Evolutionary conservation across 352 stramenopile genomes (phyloP), one percentile per base, ranked within the genome.

Genomic region (Globisporangium emineosum): DNA sequence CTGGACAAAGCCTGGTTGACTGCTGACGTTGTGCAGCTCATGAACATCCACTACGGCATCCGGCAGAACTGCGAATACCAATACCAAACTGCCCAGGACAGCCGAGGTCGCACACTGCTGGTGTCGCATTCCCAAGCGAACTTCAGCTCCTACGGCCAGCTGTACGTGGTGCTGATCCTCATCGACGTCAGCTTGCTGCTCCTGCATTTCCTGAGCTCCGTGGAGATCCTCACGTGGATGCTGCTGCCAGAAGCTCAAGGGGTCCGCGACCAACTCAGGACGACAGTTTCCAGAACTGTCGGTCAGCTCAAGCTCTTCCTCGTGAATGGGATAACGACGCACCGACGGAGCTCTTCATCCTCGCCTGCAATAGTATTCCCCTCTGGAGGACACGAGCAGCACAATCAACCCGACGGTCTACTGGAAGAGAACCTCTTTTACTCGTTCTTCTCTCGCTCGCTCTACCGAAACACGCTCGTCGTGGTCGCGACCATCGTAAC

Each of bases 381-480:
- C 37, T 45, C 15, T 71, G 53, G 55, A 63, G 43, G 40, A 50
- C 53, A 60, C 50, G 45, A 42, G 15, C 15, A n/a, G 7, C 37
- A 45, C 15, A 45, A 45, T 45, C 37, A 45, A 17, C 37, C 15
- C 2, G 37, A 45, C 12, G 37, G 37, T 45, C 37, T 45, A n/a
- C 37, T 45, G 37, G 37, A 45, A 45, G 37, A 45, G 13, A 45
- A 45, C 37, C 15, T 45, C 37, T 45, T 45, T 19, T 45, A 45
- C 37, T 65, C 63, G 9, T 42, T 37, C 13, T 67, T 83, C 17
- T 49, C 68, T 1, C 73, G 65, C 8, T 81, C 78, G 13, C 66
- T 89, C 12, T 75, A 75, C 35, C 80, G 76, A 45, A 84, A 69
- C 56, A 54, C 61, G 0, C 61, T 71, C 10, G 63, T 81, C 0